A percentile compares a stretch with the other conserved stretches of the same genome.
Evolutionary conservation across 208 protist genomes (phyloP).

Genomic region (Zelonia costaricensis): DNA sequence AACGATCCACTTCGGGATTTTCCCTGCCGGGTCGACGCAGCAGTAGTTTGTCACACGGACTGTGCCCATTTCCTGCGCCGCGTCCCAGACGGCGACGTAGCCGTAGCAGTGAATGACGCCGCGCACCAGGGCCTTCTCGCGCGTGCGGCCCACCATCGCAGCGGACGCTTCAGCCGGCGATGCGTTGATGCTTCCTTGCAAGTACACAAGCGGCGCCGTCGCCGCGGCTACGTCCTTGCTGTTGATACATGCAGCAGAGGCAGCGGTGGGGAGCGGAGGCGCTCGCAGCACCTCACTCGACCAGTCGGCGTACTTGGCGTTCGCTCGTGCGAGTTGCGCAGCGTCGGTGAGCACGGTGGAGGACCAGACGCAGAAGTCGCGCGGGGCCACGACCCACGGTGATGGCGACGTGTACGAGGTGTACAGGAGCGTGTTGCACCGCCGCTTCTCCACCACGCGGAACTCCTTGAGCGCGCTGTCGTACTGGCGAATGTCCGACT

Average conservation of each 20-base stretch:
- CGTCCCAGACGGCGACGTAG: conserved; percentile 28
- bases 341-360: conserved; percentile 15
- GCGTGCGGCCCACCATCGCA: not conserved
- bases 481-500: conserved; percentile 11
- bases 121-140: conserved; percentile 18
- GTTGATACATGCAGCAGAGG: too few relatives aligned
- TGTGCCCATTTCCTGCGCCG: not conserved
- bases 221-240: too few relatives aligned
- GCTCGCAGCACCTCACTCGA: too few relatives aligned
- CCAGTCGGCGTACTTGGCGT: not conserved
- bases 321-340: conserved; percentile 8
- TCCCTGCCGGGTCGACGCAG: conserved; percentile 50
- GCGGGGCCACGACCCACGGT: conserved; percentile 35
- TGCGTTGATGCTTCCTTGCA: conserved; percentile 32
- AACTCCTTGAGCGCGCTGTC: conserved; percentile 32
- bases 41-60: conserved; percentile 36
- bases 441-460: conserved; percentile 15
- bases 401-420: conserved; percentile 41
- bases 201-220: too few relatives aligned
- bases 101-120: conserved; percentile 43
- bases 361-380: conserved; percentile 40
- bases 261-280: too few relatives aligned
- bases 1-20: conserved; percentile 48
- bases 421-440: conserved; percentile 28
- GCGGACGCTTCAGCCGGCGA: not conserved